phyloP scores from a whole-genome alignment of 2,329 filamentous ascomycete species.

The Penicillium sp. region DNA sequence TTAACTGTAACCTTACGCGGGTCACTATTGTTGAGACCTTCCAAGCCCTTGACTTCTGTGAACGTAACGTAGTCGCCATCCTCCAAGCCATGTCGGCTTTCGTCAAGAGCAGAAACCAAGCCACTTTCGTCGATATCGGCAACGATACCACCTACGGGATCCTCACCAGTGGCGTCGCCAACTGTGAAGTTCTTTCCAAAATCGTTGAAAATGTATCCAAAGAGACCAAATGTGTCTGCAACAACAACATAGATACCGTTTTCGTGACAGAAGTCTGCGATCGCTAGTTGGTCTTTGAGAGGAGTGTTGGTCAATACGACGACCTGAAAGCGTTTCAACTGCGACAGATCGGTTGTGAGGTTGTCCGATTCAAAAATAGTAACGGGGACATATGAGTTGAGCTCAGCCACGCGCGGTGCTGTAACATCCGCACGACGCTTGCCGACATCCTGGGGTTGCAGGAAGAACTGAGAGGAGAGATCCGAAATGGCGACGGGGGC shows the following conservation, averaged over 20 bases:
- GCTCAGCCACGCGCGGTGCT: constrained; percentile 82
- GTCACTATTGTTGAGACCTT: constrained; percentile 73
- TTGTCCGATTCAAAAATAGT: constrained; percentile 63
- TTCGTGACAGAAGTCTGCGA: constrained; percentile 89
- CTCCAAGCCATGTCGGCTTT: constrained; percentile 89
- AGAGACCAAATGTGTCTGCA: constrained; percentile 86
- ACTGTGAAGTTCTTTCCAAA: constrained; percentile 93
- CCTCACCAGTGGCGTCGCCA: constrained; percentile 86
- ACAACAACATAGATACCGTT: constrained; percentile 90
- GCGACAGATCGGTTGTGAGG: constrained; percentile 69
- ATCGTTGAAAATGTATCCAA: constrained; percentile 94
- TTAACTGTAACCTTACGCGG: constrained; percentile 91
- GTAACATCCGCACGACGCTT: constrained; percentile 86
- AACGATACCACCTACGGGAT: constrained; percentile 79
- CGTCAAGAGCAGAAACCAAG: constrained; percentile 86
- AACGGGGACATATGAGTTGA: constrained; percentile 95
- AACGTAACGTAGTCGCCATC: constrained; percentile 97
- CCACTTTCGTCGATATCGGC: constrained; percentile 87
- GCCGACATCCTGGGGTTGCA: constrained; percentile 80
- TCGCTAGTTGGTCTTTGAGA: constrained; percentile 72
- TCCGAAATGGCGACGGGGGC: constrained; percentile 78
- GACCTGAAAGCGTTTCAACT: constrained; percentile 87
- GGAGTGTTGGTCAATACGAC: constrained; percentile 85
- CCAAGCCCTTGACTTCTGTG: constrained; percentile 88
- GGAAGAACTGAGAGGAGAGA: constrained; percentile 96